These are phyloP conservation scores for Chalaropsis ovoidea DNA, from an alignment of 2,329 filamentous ascomycete genomes.

Conservation along the genomic window DNA sequence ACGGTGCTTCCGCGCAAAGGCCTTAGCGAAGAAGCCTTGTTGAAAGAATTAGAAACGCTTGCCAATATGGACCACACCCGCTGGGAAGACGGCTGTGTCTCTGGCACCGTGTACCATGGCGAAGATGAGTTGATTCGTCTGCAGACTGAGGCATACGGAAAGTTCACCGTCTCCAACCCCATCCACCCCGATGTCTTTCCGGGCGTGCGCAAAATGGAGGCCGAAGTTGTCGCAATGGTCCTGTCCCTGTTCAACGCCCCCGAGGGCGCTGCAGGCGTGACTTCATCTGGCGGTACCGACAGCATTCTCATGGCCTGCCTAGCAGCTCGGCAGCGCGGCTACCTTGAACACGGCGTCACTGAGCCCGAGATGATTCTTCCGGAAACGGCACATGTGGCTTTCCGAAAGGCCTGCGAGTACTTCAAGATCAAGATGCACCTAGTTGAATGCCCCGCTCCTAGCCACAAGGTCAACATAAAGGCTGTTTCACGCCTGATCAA, in stretches of 20 bases:
- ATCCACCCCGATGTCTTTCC: slow-evolving; percentile 98
- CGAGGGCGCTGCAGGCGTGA: slow-evolving; percentile 72
- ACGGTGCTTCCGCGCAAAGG: slow-evolving; percentile 71
- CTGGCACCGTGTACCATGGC: slow-evolving; percentile 92
- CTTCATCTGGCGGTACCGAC: slow-evolving; percentile 87
- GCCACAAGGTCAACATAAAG: slow-evolving; percentile 71
- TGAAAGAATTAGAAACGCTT: slow-evolving; percentile 67
- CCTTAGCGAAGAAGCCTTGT: slow-evolving; percentile 67
- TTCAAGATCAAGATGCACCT: slow-evolving; percentile 93
- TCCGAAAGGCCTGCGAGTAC: slow-evolving; percentile 89
- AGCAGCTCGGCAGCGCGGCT: slow-evolving; percentile 80
- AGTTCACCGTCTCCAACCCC: slow-evolving; percentile 90
- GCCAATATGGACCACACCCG: slow-evolving; percentile 83
- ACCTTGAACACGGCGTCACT: slow-evolving; percentile 71
- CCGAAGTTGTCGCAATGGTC: slow-evolving; percentile 94
- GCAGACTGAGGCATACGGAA: slow-evolving; percentile 85
- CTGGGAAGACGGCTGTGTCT: slow-evolving; percentile 94
- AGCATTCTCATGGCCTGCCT: slow-evolving; percentile 94
- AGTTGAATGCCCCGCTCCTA: slow-evolving; percentile 74
- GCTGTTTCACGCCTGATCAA: slow-evolving; percentile 79
- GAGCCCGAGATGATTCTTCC: slow-evolving; percentile 98
- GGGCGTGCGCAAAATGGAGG: slow-evolving; percentile 97
- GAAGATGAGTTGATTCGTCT: slow-evolving; percentile 70
- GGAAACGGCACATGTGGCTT: slow-evolving; percentile 88
- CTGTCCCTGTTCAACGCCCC: slow-evolving; percentile 82